These are phyloP conservation scores for Diaporthe sp. DNA, from an alignment of 2,329 filamentous ascomycete species.

Conservation along the genomic window DNA sequence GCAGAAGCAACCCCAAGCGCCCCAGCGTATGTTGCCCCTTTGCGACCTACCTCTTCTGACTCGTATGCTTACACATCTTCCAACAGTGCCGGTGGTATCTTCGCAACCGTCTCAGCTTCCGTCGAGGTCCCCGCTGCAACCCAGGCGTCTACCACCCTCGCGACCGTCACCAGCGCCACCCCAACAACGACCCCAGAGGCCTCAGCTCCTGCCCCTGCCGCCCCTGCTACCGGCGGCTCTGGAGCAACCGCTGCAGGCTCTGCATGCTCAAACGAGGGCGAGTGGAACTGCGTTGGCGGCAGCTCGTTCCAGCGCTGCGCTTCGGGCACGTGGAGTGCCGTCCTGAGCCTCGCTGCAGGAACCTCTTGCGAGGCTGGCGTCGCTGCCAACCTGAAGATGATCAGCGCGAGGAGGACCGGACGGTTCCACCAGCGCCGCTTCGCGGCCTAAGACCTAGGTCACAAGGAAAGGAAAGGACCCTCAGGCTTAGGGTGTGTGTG, in stretches of 20 bases:
- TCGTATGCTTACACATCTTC: slow-evolving; percentile 33
- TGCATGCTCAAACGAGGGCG: slow-evolving; percentile 62
- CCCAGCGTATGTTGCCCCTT: slow-evolving; percentile 1
- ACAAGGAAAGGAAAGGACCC: background rate
- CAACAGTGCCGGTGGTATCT: slow-evolving; percentile 37
- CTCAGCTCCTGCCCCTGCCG: background rate
- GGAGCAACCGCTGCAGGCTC: slow-evolving; percentile 46
- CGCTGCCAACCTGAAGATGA: background rate
- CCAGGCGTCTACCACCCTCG: slow-evolving; percentile 38
- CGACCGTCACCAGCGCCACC: slow-evolving; percentile 37
- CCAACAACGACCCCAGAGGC: slow-evolving; percentile 1
- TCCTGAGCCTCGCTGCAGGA: slow-evolving; percentile 62
- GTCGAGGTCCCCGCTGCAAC: slow-evolving; percentile 27
- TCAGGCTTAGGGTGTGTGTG: slow-evolving; percentile 5
- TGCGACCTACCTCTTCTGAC: slow-evolving; percentile 38
- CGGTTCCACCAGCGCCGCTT: slow-evolving; percentile 11
- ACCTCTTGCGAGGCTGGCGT: slow-evolving; percentile 54
- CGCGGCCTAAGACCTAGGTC: background rate
- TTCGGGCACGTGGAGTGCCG: slow-evolving; percentile 63
- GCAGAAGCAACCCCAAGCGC: slow-evolving; percentile 14
- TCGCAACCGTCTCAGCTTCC: slow-evolving; percentile 26
- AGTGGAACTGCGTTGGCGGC: slow-evolving; percentile 69
- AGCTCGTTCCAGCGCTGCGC: slow-evolving; percentile 70
- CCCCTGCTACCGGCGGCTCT: background rate
- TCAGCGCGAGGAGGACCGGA: background rate